Percentiles rank a stretch among this genome's conserved stretches.
phyloP scores from a whole-genome alignment of 129 eudicot genomes.

The Pseudognaphalium luteoalbum region DNA sequence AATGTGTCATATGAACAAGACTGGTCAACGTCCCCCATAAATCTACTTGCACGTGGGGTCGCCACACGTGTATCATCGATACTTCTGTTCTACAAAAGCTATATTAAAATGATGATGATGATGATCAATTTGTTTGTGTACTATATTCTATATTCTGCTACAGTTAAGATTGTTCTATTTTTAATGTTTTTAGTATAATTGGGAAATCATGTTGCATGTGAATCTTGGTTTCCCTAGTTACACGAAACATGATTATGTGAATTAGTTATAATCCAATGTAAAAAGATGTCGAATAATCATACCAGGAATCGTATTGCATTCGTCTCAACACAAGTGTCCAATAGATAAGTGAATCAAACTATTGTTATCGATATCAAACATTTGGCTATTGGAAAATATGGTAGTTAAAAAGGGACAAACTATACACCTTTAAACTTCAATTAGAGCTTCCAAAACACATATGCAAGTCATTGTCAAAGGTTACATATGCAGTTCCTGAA shows the following conservation, averaged over 20 bases:
- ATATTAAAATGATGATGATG: neutral
- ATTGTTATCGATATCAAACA: neutral
- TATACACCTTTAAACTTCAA: slow-evolving; percentile 20
- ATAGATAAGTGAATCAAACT: neutral
- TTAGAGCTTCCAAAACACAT: slow-evolving; percentile 25
- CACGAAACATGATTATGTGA: slow-evolving; percentile 10
- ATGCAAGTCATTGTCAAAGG: slow-evolving; percentile 34
- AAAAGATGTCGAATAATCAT: neutral
- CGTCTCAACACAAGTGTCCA: too few species aligned
- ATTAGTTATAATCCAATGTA: neutral
- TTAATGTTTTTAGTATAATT: neutral
- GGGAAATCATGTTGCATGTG: slow-evolving; percentile 32
- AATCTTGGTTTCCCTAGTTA: slow-evolving; percentile 6
- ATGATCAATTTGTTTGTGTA: slow-evolving; percentile 5
- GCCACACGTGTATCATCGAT: slow-evolving; percentile 34
- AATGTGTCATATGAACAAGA: slow-evolving; percentile 4
- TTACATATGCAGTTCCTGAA: slow-evolving; percentile 34
- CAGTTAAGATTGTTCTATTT: slow-evolving; percentile 14
- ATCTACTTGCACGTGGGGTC: slow-evolving; percentile 34
- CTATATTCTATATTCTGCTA: slow-evolving; percentile 18
- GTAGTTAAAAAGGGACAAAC: slow-evolving; percentile 13
- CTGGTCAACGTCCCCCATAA: slow-evolving; percentile 28
- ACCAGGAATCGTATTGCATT: neutral
- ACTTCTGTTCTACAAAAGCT: slow-evolving; percentile 22
- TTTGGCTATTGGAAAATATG: neutral